Percentiles rank a stretch among this genome's conserved stretches.
phyloP scores from a whole-genome alignment of 805 yeast genomes.

The Metschnikowia henanensis region DNA sequence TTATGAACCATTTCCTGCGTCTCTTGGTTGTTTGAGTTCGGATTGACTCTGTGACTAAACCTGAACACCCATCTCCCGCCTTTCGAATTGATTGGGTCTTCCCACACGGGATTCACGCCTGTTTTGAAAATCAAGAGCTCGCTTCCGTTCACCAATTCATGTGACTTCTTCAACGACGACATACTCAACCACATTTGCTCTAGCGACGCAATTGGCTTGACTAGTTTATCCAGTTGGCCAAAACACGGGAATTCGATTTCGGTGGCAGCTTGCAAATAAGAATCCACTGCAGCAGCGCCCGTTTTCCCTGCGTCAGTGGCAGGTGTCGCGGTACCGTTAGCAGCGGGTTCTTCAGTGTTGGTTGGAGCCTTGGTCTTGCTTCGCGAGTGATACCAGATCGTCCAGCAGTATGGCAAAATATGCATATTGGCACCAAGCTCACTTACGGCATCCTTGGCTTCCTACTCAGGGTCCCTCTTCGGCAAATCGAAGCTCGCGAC shows the following conservation, averaged over 20 bases:
- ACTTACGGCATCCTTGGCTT: constrained; percentile 31
- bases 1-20: constrained; percentile 20
- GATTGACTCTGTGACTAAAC: constrained; percentile 36
- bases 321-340: constrained; percentile 16
- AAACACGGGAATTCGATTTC: constrained; percentile 41
- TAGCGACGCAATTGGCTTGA: constrained; percentile 41
- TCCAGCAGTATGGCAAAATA: constrained; percentile 48
- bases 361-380: constrained; percentile 21
- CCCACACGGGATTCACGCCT: constrained; percentile 68
- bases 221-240: constrained; percentile 16
- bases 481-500: constrained; percentile 27
- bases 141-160: constrained; percentile 44
- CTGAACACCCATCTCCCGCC: constrained; percentile 68
- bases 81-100: constrained; percentile 56
- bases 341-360: constrained; percentile 15
- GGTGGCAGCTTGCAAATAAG: constrained; percentile 47
- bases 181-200: constrained; percentile 55
- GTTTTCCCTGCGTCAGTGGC: constrained; percentile 15
- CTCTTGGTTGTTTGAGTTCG: constrained; percentile 15
- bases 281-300: constrained; percentile 36
- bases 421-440: constrained; percentile 28
- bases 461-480: constrained; percentile 35
- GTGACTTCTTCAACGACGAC: constrained; percentile 37
- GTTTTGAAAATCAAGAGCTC: constrained; percentile 58
- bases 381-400: constrained; percentile 49